A percentile compares a stretch with the other conserved stretches of the same genome.
Conservation (phyloP, 148 eudicot species). For the Vaccinium macrocarpon region DNA sequence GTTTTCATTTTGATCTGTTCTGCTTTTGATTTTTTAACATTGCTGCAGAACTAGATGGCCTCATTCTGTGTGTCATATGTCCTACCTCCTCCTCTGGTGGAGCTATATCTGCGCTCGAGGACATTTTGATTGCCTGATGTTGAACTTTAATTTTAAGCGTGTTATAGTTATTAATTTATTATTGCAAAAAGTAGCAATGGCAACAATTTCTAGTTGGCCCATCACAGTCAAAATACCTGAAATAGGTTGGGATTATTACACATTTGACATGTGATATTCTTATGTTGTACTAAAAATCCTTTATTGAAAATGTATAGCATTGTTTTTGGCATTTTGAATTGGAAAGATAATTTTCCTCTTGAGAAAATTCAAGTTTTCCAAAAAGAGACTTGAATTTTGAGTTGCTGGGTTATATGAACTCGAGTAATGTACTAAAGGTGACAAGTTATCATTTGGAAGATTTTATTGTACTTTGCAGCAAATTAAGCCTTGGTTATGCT, state of each 20-base stretch:
- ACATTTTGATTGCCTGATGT: background rate
- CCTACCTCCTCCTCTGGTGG: background rate
- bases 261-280: background rate
- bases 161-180: no score
- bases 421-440: background rate
- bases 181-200: background rate
- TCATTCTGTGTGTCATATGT: background rate
- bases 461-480: background rate
- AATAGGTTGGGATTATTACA: background rate
- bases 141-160: background rate
- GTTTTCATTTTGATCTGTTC: background rate
- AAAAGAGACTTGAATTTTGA: background rate
- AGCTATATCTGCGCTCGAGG: background rate
- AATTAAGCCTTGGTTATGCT: background rate
- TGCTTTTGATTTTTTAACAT: slow-evolving; percentile 2
- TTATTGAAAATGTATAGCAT: background rate
- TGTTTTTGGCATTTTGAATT: slow-evolving; percentile 2
- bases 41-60: no score
- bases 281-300: no score
- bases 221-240: background rate
- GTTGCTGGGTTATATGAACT: background rate
- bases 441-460: background rate
- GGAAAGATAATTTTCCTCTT: no score
- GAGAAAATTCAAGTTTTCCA: no score
- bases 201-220: background rate